A percentile compares a stretch with the other conserved stretches of the same genome.
These are phyloP conservation scores for Geosmithia morbida DNA, from an alignment of 2,329 filamentous ascomycete species.

Conservation along the genomic window DNA sequence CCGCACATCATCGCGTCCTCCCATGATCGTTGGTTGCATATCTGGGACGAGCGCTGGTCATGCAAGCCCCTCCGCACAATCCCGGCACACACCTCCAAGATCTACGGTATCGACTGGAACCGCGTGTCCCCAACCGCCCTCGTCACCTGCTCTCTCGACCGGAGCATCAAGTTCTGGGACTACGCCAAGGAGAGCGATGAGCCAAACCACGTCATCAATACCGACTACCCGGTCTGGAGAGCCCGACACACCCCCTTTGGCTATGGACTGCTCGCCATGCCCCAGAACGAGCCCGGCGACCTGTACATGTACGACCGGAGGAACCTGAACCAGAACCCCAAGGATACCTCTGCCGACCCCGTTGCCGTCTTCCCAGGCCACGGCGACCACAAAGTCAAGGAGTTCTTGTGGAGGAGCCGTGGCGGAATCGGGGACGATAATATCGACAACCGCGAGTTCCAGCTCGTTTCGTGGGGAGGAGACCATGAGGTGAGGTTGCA, in stretches of 20 bases:
- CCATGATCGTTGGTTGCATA: slow-evolving; percentile 73
- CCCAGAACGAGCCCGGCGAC: slow-evolving; percentile 73
- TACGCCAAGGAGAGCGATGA: slow-evolving; percentile 46
- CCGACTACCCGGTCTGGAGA: slow-evolving; percentile 79
- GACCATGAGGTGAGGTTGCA: slow-evolving; percentile 74
- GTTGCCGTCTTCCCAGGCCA: slow-evolving; percentile 47
- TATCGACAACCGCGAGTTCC: slow-evolving; percentile 78
- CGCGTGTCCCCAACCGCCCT: slow-evolving; percentile 57
- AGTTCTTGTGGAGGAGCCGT: slow-evolving; percentile 79
- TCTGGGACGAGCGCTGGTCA: slow-evolving; percentile 79
- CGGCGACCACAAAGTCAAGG: slow-evolving; percentile 60
- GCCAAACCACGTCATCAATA: slow-evolving; percentile 65
- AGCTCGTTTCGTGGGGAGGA: slow-evolving; percentile 84
- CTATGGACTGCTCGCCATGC: slow-evolving; percentile 76
- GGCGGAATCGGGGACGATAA: slow-evolving; percentile 51
- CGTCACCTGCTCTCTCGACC: slow-evolving; percentile 81
- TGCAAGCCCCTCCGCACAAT: slow-evolving; percentile 71
- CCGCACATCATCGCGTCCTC: slow-evolving; percentile 80
- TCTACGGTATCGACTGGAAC: slow-evolving; percentile 94
- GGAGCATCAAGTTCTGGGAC: slow-evolving; percentile 90
- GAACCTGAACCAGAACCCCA: slow-evolving; percentile 25
- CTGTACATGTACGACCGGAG: slow-evolving; percentile 71
- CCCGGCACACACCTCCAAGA: slow-evolving; percentile 79
- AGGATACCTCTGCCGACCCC: slow-evolving; percentile 30
- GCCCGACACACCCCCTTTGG: slow-evolving; percentile 87